Conservation (phyloP, 495 filamentous ascomycete genomes). For the Neurospora sp. region DNA sequence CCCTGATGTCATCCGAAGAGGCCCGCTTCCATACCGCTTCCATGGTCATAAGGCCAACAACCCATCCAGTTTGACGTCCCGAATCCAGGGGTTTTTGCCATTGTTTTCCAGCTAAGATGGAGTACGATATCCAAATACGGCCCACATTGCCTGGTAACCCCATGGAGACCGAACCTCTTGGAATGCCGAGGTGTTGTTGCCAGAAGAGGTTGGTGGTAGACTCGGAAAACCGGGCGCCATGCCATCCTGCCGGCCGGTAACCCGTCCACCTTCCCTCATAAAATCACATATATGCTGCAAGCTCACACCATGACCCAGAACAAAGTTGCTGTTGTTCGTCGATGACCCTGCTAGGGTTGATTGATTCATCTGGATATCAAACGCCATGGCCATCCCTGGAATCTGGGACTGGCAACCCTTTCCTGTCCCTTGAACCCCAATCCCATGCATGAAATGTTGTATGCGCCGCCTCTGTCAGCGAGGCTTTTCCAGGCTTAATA, state of each 20-base stretch:
- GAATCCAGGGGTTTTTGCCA: background rate
- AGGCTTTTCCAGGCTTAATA: conserved; percentile 13
- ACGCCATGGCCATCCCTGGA: conserved; percentile 26
- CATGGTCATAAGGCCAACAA: background rate
- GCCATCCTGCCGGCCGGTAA: background rate
- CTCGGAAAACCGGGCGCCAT: background rate
- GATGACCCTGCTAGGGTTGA: conserved; percentile 15
- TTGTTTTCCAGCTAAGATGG: background rate
- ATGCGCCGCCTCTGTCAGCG: conserved; percentile 5
- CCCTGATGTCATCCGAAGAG: conserved; percentile 4
- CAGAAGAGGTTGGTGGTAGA: background rate
- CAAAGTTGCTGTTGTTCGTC: background rate
- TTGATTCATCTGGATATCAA: conserved; percentile 27
- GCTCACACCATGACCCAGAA: background rate
- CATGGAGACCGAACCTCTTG: background rate
- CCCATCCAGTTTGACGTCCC: background rate
- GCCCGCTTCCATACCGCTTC: conserved; percentile 1
- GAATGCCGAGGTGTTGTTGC: background rate
- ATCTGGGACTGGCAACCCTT: conserved; percentile 21
- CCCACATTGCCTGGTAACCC: background rate
- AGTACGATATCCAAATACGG: background rate
- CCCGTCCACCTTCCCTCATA: background rate
- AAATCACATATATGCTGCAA: background rate
- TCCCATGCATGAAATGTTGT: conserved; percentile 12
- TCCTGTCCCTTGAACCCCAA: conserved; percentile 15